Evolutionary conservation across 129 eudicot genomes (phyloP).

Genomic region (Saposhnikovia divaricata): DNA sequence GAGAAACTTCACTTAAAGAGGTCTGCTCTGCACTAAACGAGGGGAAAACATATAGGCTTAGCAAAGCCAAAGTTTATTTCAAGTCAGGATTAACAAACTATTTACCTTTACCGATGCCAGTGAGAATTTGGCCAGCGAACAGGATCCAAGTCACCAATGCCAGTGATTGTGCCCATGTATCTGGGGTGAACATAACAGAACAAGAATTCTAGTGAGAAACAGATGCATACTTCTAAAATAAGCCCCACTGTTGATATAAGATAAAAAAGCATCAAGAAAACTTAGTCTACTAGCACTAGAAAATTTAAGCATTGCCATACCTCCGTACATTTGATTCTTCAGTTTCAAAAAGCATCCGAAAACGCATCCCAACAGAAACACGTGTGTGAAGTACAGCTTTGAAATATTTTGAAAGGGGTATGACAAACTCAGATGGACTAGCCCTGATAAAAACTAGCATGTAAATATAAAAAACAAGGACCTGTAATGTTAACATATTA

Average conservation of each 20-base stretch:
- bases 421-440: slow-evolving; percentile 95
- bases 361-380: slow-evolving; percentile 98
- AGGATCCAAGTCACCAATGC: too few relatives aligned
- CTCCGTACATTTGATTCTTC: slow-evolving; percentile 99
- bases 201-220: neutral
- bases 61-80: too few relatives aligned
- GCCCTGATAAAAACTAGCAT: slow-evolving; percentile 48
- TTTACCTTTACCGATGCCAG: too few relatives aligned
- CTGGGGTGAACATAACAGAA: too few relatives aligned
- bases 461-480: slow-evolving; percentile 13
- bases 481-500: neutral
- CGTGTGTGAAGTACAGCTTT: slow-evolving; percentile 98
- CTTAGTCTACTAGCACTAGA: neutral
- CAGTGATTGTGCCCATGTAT: too few relatives aligned
- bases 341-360: slow-evolving; percentile 97
- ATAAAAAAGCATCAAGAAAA: neutral
- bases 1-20: neutral
- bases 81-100: too few relatives aligned
- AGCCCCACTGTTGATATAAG: neutral
- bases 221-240: neutral
- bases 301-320: slow-evolving; percentile 21
- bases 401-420: slow-evolving; percentile 78
- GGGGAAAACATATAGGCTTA: too few relatives aligned
- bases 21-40: too few relatives aligned
- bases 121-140: too few relatives aligned